Evolutionary conservation across 23 red algal species (phyloP).

Genomic region (Gracilaria domingensis): DNA sequence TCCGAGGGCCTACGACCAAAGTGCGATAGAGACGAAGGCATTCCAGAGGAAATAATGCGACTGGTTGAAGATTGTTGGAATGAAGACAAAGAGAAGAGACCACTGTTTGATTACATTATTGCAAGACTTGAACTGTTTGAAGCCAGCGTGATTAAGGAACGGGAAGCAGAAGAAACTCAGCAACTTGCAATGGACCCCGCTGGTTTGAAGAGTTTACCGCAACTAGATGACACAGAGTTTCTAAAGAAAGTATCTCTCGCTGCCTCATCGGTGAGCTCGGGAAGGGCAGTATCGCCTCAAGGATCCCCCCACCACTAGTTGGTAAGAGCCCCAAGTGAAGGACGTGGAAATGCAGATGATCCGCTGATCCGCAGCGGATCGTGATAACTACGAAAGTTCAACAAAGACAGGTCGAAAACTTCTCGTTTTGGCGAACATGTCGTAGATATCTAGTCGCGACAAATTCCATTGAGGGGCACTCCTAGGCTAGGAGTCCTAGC

Average conservation of each 20-base stretch:
- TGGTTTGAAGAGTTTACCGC: neutral
- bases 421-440: too few relatives aligned
- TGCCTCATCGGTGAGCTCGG: neutral
- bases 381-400: too few relatives aligned
- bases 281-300: neutral
- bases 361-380: too few relatives aligned
- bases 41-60: neutral
- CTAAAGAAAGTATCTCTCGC: neutral
- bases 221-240: neutral
- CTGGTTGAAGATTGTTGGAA: constrained; percentile 51
- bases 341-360: neutral
- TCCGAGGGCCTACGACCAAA: constrained; percentile 36
- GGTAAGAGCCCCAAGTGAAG: neutral
- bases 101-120: constrained; percentile 29
- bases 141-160: neutral
- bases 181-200: neutral
- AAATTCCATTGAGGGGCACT: too few relatives aligned
- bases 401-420: too few relatives aligned
- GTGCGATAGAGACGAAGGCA: constrained; percentile 6
- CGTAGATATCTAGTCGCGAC: too few relatives aligned
- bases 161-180: neutral
- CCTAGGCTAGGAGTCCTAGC: too few relatives aligned
- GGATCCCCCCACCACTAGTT: too few relatives aligned
- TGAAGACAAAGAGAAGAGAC: constrained; percentile 24
- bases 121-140: constrained; percentile 21